Evolutionary conservation across 352 stramenopile genomes (phyloP).

Genomic region (Globisporangium recalcitrans): DNA sequence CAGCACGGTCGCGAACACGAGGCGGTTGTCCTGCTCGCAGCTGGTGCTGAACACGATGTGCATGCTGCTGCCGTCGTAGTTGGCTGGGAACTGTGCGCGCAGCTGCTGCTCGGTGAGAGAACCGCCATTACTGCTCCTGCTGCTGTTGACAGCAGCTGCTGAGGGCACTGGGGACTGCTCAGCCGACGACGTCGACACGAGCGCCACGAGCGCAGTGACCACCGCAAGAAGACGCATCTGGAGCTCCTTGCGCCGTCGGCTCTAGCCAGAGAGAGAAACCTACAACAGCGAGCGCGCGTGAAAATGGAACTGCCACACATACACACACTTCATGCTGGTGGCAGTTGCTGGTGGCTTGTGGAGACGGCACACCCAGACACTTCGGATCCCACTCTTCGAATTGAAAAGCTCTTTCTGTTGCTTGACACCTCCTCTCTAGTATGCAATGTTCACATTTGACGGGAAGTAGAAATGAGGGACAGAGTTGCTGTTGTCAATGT

Average conservation of each 20-base stretch:
- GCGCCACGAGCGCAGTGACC: background rate
- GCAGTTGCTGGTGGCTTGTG: background rate
- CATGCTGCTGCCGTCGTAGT: constrained; percentile 18
- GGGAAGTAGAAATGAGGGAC: too few relatives aligned
- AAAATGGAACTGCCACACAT: background rate
- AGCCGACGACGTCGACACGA: background rate
- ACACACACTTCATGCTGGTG: background rate
- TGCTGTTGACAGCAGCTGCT: background rate
- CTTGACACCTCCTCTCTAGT: too few relatives aligned
- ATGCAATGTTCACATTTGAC: too few relatives aligned
- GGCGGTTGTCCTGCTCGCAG: constrained; percentile 20
- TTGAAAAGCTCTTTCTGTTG: too few relatives aligned
- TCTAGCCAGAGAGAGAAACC: background rate
- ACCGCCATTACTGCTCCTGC: background rate
- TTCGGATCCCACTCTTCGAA: background rate
- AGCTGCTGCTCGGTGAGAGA: background rate
- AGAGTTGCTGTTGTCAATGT: too few relatives aligned
- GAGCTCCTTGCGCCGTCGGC: background rate
- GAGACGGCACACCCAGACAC: too few relatives aligned
- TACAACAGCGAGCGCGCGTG: background rate
- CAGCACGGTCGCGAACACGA: constrained; percentile 19
- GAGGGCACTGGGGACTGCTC: background rate
- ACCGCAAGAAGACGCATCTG: background rate
- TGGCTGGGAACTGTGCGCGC: constrained; percentile 6
- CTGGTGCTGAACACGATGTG: constrained; percentile 30